Percentiles rank a stretch among this genome's conserved stretches.
Conservation (phyloP, 352 stramenopile species). For the Phytophthora pluvialis region DNA sequence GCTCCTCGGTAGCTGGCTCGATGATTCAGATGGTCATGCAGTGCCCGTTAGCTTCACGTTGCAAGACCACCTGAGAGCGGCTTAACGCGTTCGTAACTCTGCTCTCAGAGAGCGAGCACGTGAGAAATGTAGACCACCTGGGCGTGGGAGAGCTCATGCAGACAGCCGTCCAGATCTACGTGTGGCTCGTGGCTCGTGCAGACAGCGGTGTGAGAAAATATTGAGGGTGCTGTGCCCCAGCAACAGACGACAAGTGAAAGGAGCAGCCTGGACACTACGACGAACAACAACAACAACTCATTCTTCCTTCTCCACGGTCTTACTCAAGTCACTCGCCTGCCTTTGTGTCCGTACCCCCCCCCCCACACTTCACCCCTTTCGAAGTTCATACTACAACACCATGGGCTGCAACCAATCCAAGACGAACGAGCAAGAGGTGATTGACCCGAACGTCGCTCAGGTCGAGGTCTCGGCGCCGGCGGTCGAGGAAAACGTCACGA, state of each 20-base stretch:
- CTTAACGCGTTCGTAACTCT: constrained; percentile 21
- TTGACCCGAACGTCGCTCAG: constrained; percentile 21
- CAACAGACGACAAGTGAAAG: constrained; percentile 11
- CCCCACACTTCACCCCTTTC: not conserved
- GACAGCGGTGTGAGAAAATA: constrained; percentile 14
- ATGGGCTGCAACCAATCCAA: constrained; percentile 76
- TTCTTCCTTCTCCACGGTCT: constrained; percentile 26
- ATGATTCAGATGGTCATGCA: constrained; percentile 16
- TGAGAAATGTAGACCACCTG: constrained; percentile 32
- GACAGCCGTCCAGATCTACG: constrained; percentile 12
- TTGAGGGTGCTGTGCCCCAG: constrained; percentile 3
- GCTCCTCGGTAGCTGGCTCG: constrained; percentile 1
- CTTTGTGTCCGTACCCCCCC: constrained; percentile 9
- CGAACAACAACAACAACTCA: constrained; percentile 8
- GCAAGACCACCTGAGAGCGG: constrained; percentile 8
- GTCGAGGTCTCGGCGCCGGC: not conserved
- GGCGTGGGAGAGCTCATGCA: not conserved
- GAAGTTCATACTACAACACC: not conserved
- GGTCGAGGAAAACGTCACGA: not conserved
- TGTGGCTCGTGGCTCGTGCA: not conserved
- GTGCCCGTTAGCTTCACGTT: not conserved
- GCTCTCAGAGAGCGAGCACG: constrained; percentile 5
- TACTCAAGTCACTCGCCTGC: constrained; percentile 3
- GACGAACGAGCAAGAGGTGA: constrained; percentile 53
- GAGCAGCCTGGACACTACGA: not conserved